phyloP scores from a whole-genome alignment of 148 eudicot genomes.

The Dianthus caryophyllus region DNA sequence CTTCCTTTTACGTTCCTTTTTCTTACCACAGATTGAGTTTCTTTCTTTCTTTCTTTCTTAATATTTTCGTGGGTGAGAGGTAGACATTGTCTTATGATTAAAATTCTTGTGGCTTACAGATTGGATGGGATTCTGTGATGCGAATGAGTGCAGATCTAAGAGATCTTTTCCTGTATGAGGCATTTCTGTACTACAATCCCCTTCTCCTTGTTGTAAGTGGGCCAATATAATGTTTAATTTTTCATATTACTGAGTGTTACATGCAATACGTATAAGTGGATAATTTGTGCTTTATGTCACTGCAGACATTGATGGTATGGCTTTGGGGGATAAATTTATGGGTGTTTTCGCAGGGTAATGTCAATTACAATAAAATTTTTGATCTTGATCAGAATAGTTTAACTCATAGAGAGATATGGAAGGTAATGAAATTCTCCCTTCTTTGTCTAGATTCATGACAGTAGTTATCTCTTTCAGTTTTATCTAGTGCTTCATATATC shows the following conservation, averaged over 20 bases:
- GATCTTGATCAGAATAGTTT: constrained; percentile 88
- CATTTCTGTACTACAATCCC: constrained; percentile 92
- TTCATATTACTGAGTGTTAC: not conserved
- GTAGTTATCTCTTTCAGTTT: not conserved
- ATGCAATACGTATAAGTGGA: constrained; percentile 1
- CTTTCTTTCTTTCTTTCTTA: not conserved
- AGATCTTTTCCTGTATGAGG: constrained; percentile 93
- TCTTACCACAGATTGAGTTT: not conserved
- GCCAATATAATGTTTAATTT: constrained; percentile 2
- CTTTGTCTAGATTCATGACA: not conserved
- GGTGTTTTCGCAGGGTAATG: constrained; percentile 73
- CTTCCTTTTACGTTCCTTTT: not conserved
- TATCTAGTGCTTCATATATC: not conserved
- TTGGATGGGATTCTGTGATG: constrained; percentile 98
- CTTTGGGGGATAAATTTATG: constrained; percentile 91
- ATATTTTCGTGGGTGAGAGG: not conserved
- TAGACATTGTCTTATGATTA: constrained; percentile 8
- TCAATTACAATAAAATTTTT: constrained; percentile 81
- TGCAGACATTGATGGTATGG: constrained; percentile 94
- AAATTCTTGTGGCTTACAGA: constrained; percentile 35
- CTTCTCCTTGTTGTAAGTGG: constrained; percentile 87
- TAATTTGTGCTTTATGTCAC: constrained; percentile 18
- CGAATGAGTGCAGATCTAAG: constrained; percentile 89
- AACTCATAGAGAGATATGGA: constrained; percentile 88
- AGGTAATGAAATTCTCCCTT: constrained; percentile 38